Percentiles rank a stretch among this genome's conserved stretches.
These are phyloP conservation scores for Pleurotus platypus DNA, from an alignment of 768 basidiomycete species.

Conservation along the genomic window DNA sequence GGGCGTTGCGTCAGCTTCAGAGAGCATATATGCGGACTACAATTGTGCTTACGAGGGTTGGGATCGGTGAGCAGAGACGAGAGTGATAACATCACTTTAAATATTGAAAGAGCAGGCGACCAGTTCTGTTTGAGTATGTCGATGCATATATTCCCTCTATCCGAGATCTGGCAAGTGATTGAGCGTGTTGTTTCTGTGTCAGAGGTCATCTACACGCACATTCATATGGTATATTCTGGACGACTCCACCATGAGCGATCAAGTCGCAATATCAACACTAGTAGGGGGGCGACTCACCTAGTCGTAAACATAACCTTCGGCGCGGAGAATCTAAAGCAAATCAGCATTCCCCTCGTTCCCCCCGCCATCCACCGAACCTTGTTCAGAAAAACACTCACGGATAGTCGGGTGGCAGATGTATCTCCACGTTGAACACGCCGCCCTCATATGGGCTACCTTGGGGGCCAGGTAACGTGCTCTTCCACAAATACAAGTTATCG, in stretches of 20 bases:
- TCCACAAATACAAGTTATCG: conserved; percentile 70
- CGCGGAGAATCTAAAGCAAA: conserved; percentile 63
- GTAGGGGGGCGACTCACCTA: conserved; percentile 36
- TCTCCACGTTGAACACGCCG: conserved; percentile 67
- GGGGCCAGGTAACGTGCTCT: conserved; percentile 76
- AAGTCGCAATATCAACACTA: background rate
- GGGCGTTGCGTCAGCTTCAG: background rate
- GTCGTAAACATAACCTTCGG: conserved; percentile 76
- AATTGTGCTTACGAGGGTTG: conserved; percentile 70
- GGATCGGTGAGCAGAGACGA: conserved; percentile 92
- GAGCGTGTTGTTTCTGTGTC: no score
- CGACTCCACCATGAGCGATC: background rate
- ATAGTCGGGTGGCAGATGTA: conserved; percentile 69
- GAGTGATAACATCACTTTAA: conserved; percentile 92
- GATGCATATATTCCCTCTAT: conserved; percentile 76
- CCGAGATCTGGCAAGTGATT: conserved; percentile 48
- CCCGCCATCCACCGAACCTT: background rate
- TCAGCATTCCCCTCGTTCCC: background rate
- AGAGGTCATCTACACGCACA: conserved; percentile 24
- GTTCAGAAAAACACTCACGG: conserved; percentile 48
- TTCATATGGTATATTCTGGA: conserved; percentile 88
- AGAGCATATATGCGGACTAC: background rate
- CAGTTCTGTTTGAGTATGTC: conserved; percentile 93
- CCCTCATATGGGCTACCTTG: conserved; percentile 82
- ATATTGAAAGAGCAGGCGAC: conserved; percentile 91